A percentile compares a stretch with the other conserved stretches of the same genome.
phyloP scores from a whole-genome alignment of 441 rosid species.

The Arabidopsis hybrid region DNA sequence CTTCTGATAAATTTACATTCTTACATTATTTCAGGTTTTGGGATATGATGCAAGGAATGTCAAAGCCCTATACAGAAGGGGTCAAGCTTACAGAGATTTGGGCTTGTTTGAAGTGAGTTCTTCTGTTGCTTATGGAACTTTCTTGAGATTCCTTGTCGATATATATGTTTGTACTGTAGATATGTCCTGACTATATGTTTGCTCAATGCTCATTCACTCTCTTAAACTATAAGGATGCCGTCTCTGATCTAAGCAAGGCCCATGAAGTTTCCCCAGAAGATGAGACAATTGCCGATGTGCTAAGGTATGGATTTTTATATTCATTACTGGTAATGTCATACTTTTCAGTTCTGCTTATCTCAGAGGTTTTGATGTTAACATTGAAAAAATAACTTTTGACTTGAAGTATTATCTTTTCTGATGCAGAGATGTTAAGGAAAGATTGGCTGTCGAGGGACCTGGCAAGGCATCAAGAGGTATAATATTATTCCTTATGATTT shows the following conservation, averaged over 20 bases:
- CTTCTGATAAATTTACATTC: too few relatives aligned
- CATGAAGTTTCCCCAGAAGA: slow-evolving; percentile 84
- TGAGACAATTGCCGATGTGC: slow-evolving; percentile 78
- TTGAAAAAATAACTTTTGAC: background rate
- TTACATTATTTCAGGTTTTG: slow-evolving; percentile 60
- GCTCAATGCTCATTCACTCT: slow-evolving; percentile 8
- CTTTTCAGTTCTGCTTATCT: slow-evolving; percentile 11
- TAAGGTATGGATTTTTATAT: slow-evolving; percentile 59
- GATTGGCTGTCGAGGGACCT: slow-evolving; percentile 62
- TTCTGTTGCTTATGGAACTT: slow-evolving; percentile 20
- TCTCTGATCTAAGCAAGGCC: slow-evolving; percentile 81
- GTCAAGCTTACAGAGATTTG: slow-evolving; percentile 89
- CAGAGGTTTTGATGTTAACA: background rate
- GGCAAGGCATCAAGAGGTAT: slow-evolving; percentile 58
- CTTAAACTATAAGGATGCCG: slow-evolving; percentile 68
- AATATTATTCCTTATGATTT: slow-evolving; percentile 22
- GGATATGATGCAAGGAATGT: slow-evolving; percentile 77
- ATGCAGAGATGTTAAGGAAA: slow-evolving; percentile 73
- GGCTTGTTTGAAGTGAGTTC: slow-evolving; percentile 78
- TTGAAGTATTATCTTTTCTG: background rate
- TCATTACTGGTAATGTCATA: slow-evolving; percentile 5
- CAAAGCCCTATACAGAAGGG: slow-evolving; percentile 95
- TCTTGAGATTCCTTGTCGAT: slow-evolving; percentile 12
- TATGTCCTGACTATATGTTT: slow-evolving; percentile 29
- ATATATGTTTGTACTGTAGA: background rate